These are phyloP conservation scores for Microdochium nivale DNA, from an alignment of 2,329 filamentous ascomycete species.

Conservation along the genomic window DNA sequence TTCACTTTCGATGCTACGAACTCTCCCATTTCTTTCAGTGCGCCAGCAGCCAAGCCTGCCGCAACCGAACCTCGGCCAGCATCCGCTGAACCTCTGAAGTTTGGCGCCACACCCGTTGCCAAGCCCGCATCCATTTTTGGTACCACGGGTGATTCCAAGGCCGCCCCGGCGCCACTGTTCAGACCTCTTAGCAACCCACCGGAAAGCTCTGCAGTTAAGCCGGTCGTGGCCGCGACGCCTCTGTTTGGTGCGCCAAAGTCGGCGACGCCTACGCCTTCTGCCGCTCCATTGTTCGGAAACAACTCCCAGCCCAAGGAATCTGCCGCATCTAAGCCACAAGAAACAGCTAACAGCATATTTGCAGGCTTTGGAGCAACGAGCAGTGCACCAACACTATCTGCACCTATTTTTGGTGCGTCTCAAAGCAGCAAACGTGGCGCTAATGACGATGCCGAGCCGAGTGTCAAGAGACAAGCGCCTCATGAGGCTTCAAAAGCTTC, in stretches of 20 bases:
- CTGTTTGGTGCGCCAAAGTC: background rate
- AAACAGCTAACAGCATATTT: background rate
- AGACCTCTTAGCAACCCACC: slow-evolving; percentile 1
- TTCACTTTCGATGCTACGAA: slow-evolving; percentile 22
- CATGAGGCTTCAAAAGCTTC: background rate
- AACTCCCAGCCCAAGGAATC: background rate
- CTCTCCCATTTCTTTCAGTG: slow-evolving; percentile 18
- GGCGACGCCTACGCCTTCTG: background rate
- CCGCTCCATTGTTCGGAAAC: background rate
- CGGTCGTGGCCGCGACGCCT: background rate
- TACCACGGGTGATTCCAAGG: slow-evolving; percentile 1
- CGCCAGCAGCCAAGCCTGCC: slow-evolving; percentile 26
- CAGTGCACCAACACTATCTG: background rate
- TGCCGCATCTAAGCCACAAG: background rate
- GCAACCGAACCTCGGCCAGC: slow-evolving; percentile 5
- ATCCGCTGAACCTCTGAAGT: background rate
- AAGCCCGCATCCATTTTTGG: slow-evolving; percentile 2
- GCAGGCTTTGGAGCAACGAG: background rate
- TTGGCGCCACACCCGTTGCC: background rate
- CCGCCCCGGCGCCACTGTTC: slow-evolving; percentile 4
- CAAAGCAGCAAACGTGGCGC: background rate
- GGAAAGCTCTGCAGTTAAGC: background rate
- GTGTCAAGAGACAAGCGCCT: background rate
- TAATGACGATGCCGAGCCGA: background rate
- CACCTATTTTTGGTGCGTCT: slow-evolving; percentile 17